Evolutionary conservation across 345 rosid genomes (phyloP).

Genomic region (Brassica nigra): DNA sequence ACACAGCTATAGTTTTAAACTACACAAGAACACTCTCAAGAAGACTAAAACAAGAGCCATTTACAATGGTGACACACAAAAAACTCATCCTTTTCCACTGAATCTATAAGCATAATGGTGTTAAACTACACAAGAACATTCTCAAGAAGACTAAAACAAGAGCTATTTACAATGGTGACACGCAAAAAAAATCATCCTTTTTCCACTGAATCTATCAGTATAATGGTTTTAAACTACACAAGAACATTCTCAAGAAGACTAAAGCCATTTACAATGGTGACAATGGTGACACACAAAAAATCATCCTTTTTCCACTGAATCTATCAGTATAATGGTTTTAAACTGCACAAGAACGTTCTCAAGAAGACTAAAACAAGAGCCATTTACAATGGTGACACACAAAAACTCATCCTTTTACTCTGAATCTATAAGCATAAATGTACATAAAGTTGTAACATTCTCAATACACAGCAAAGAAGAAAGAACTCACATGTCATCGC

Average conservation of each 20-base stretch:
- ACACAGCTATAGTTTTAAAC: neutral
- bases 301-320: too few relatives aligned
- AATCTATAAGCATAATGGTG: neutral
- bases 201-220: too few relatives aligned
- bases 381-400: neutral
- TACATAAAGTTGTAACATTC: neutral
- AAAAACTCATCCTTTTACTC: neutral
- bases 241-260: too few relatives aligned
- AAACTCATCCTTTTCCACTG: too few relatives aligned
- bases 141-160: neutral
- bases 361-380: neutral
- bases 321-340: too few relatives aligned
- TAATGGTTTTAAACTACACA: too few relatives aligned
- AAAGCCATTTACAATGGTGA: too few relatives aligned
- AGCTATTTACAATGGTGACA: too few relatives aligned
- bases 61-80: too few relatives aligned
- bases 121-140: slow-evolving; percentile 10
- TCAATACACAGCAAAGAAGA: neutral
- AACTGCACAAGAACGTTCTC: slow-evolving; percentile 18
- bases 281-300: too few relatives aligned
- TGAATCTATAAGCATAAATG: neutral
- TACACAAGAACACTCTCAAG: slow-evolving; percentile 18
- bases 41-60: neutral
- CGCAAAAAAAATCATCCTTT: too few relatives aligned
- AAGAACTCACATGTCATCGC: slow-evolving; percentile 89